Conservation (phyloP, 2,329 filamentous ascomycete species). For the Microsporum ferrugineum region DNA sequence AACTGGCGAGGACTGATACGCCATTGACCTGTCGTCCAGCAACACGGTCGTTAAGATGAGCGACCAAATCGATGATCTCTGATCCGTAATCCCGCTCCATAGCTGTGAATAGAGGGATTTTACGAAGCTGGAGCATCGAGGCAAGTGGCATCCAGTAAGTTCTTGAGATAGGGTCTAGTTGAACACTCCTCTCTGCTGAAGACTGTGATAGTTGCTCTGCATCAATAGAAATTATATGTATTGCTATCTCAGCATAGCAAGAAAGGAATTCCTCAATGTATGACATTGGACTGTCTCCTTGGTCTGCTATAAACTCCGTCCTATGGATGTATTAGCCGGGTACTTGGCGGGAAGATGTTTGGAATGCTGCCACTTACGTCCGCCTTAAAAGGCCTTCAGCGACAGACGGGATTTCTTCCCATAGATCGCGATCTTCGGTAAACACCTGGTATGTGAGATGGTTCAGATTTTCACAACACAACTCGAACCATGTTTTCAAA, state of each 20-base stretch:
- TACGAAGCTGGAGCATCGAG: constrained; percentile 25
- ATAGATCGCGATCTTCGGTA: constrained; percentile 34
- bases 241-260: constrained; percentile 29
- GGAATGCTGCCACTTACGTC: constrained; percentile 20
- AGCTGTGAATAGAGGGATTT: constrained; percentile 29
- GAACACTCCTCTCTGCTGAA: constrained; percentile 21
- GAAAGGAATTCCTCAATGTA: constrained; percentile 34
- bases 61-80: constrained; percentile 21
- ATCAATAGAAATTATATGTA: constrained; percentile 34
- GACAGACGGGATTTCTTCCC: constrained; percentile 33
- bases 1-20: constrained; percentile 22
- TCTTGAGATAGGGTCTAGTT: constrained; percentile 23
- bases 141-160: constrained; percentile 26
- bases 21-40: constrained; percentile 20
- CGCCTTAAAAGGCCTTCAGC: constrained; percentile 32
- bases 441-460: constrained; percentile 26
- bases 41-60: constrained; percentile 23
- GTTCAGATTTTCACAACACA: constrained; percentile 26
- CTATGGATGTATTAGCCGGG: constrained; percentile 14
- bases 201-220: constrained; percentile 22
- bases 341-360: neutral
- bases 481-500: constrained; percentile 35
- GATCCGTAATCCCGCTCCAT: constrained; percentile 23
- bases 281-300: constrained; percentile 20
- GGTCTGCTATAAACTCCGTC: constrained; percentile 23